Evolutionary conservation across 2,329 filamentous ascomycete species (phyloP).

Genomic region (Mariannaea sp.): DNA sequence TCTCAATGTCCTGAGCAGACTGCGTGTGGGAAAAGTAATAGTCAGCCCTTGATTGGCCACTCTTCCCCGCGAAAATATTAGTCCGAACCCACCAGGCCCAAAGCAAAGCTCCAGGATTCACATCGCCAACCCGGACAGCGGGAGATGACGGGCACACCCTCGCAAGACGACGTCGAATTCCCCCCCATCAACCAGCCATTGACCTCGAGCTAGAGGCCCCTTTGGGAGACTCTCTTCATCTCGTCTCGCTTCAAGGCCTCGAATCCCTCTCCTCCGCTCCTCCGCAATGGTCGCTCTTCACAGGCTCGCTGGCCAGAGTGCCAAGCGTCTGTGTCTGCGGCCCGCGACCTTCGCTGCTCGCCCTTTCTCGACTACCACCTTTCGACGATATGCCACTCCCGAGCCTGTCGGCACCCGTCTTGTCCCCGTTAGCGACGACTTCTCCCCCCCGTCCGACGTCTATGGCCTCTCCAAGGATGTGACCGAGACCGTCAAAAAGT

Average conservation of each 20-base stretch:
- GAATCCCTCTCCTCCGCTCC: slow-evolving; percentile 30
- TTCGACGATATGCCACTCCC: slow-evolving; percentile 66
- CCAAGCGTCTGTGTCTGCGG: slow-evolving; percentile 68
- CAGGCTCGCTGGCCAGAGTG: slow-evolving; percentile 73
- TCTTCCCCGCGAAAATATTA: slow-evolving; percentile 40
- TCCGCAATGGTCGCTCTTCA: slow-evolving; percentile 72
- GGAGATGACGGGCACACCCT: slow-evolving; percentile 42
- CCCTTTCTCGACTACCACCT: slow-evolving; percentile 67
- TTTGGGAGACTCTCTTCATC: slow-evolving; percentile 39
- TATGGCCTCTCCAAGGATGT: slow-evolving; percentile 53
- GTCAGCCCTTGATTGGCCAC: slow-evolving; percentile 37
- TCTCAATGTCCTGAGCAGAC: too few relatives aligned
- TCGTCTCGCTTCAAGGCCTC: slow-evolving; percentile 36
- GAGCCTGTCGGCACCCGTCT: slow-evolving; percentile 60
- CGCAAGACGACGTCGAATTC: slow-evolving; percentile 41
- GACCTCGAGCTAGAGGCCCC: slow-evolving; percentile 45
- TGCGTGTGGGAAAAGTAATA: slow-evolving; percentile 37
- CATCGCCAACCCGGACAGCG: slow-evolving; percentile 34
- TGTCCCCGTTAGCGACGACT: slow-evolving; percentile 68
- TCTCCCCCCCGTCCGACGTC: slow-evolving; percentile 57
- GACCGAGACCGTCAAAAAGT: slow-evolving; percentile 51
- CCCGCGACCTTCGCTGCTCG: slow-evolving; percentile 53
- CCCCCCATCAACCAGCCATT: slow-evolving; percentile 42
- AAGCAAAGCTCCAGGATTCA: slow-evolving; percentile 42
- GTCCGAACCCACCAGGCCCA: slow-evolving; percentile 39